Conservation (phyloP, 106 monocot genomes). For the Acanthochlamys bracteata region DNA sequence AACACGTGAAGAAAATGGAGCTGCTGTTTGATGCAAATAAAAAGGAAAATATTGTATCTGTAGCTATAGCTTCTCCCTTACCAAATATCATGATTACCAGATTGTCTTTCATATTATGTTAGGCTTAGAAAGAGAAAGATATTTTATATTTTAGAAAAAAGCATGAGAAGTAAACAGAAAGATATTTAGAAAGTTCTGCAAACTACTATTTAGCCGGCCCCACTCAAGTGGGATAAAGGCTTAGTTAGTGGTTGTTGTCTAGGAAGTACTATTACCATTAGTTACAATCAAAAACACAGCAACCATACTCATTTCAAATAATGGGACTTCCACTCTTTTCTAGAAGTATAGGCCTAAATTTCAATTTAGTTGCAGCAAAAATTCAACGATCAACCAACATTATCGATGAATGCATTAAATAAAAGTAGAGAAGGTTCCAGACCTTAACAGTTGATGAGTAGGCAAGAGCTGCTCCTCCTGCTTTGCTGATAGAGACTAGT, state of each 20-base stretch:
- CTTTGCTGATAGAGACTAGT: conserved; percentile 62
- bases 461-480: conserved; percentile 64
- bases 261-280: background rate
- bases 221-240: too few relatives aligned
- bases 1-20: too few relatives aligned
- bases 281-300: background rate
- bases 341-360: background rate
- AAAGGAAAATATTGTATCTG: too few relatives aligned
- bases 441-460: conserved; percentile 57
- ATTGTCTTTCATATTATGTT: too few relatives aligned
- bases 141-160: too few relatives aligned
- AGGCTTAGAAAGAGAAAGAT: too few relatives aligned
- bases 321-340: background rate
- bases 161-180: too few relatives aligned
- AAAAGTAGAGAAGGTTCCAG: background rate
- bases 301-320: background rate
- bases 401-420: background rate
- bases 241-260: background rate
- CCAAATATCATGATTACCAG: too few relatives aligned
- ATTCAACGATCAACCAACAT: background rate
- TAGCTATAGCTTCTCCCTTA: too few relatives aligned
- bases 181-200: too few relatives aligned
- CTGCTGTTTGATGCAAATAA: too few relatives aligned
- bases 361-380: background rate
- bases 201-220: too few relatives aligned